These are phyloP conservation scores for Olyra latifolia DNA, from an alignment of 176 grass and related monocot species.

Conservation along the genomic window DNA sequence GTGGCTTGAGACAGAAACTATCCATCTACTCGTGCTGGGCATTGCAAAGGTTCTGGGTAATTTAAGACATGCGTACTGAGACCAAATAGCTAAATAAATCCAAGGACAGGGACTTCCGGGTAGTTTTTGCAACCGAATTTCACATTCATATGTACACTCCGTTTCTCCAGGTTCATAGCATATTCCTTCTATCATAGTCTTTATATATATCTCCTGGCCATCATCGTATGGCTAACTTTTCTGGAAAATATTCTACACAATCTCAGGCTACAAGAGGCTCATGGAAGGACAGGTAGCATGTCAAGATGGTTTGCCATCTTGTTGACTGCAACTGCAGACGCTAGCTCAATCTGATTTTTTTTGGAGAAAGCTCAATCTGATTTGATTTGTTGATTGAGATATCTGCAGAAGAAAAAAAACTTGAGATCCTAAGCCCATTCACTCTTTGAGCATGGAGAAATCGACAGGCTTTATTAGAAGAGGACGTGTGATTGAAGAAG, in stretches of 20 bases:
- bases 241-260: background rate
- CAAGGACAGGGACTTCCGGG: background rate
- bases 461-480: background rate
- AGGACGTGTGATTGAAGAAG: background rate
- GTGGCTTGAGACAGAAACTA: background rate
- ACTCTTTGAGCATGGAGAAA: background rate
- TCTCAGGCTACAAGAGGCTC: background rate
- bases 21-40: background rate
- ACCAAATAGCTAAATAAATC: background rate
- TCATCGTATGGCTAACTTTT: background rate
- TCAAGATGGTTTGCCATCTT: background rate
- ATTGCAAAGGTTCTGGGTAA: background rate
- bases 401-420: background rate
- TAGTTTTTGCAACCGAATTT: background rate
- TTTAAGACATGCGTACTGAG: background rate
- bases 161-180: background rate
- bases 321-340: background rate
- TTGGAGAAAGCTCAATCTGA: background rate
- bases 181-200: too few relatives aligned
- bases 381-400: constrained; percentile 6
- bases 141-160: background rate
- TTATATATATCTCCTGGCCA: background rate
- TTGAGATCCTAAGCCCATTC: background rate
- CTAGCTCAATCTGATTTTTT: background rate
- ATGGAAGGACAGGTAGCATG: constrained; percentile 25